Conservation (phyloP, 352 stramenopile species). For the Phytopythium montanum region DNA sequence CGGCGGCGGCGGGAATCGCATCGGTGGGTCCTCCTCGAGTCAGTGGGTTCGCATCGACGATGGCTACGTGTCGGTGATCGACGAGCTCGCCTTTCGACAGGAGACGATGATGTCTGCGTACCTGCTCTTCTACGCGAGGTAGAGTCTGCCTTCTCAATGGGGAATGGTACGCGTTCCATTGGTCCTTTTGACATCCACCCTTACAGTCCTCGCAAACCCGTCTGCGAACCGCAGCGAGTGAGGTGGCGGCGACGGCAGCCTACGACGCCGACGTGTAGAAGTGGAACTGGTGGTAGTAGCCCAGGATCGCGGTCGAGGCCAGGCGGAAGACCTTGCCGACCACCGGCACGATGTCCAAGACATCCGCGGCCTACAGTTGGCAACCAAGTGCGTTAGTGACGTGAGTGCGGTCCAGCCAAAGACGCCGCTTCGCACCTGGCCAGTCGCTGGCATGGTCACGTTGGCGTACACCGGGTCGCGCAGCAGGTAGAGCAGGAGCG, state of each 20-base stretch:
- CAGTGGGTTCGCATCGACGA: slow-evolving; percentile 76
- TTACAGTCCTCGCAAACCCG: no score
- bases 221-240: neutral
- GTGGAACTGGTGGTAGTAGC: slow-evolving; percentile 87
- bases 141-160: no score
- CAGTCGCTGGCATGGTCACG: slow-evolving; percentile 60
- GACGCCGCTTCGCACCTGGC: slow-evolving; percentile 36
- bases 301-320: slow-evolving; percentile 55
- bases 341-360: slow-evolving; percentile 62
- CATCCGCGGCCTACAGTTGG: slow-evolving; percentile 39
- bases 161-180: no score
- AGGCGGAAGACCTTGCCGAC: slow-evolving; percentile 74
- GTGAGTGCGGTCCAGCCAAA: neutral
- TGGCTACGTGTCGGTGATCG: slow-evolving; percentile 45
- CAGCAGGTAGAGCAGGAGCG: slow-evolving; percentile 79
- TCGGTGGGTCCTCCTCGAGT: neutral
- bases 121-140: slow-evolving; percentile 67
- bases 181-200: no score
- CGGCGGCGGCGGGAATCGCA: neutral
- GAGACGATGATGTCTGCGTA: slow-evolving; percentile 68
- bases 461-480: slow-evolving; percentile 70
- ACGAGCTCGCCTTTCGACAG: slow-evolving; percentile 31
- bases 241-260: slow-evolving; percentile 1
- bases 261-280: slow-evolving; percentile 89
- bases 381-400: neutral